These are phyloP conservation scores for Vaccinium corymbosum DNA, from an alignment of 148 eudicot genomes.

Conservation along the genomic window DNA sequence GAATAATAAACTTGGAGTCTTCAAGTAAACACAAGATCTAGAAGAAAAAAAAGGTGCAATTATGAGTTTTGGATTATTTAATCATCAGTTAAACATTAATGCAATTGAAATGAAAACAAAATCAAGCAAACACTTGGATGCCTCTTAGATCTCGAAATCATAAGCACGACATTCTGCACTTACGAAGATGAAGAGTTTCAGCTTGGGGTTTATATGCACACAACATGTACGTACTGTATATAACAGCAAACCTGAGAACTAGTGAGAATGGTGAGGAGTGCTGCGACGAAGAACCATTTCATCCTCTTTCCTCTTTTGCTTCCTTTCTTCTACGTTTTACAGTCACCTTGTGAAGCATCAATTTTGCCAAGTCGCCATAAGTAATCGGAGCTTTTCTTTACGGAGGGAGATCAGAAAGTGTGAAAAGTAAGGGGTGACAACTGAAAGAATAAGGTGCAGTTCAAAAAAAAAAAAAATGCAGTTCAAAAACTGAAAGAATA, in stretches of 20 bases:
- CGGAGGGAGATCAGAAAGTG: neutral
- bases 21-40: neutral
- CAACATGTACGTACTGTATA: neutral
- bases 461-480: no score
- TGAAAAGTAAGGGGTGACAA: neutral
- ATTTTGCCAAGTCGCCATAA: neutral
- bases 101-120: neutral
- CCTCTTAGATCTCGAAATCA: neutral
- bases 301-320: constrained; percentile 9
- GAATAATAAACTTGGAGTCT: neutral
- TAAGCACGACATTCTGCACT: neutral
- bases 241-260: constrained; percentile 48
- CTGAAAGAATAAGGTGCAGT: neutral
- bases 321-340: neutral
- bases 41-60: neutral
- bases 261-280: constrained; percentile 61
- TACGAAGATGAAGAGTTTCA: no score
- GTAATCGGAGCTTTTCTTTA: neutral
- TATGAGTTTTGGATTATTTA: neutral
- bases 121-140: neutral
- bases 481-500: no score
- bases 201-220: no score
- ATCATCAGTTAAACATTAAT: neutral
- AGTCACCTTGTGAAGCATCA: neutral
- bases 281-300: constrained; percentile 69